Base-by-base conservation (phyloP, 768 basidiomycete species). In the Kwoniella dejecticola region DNA sequence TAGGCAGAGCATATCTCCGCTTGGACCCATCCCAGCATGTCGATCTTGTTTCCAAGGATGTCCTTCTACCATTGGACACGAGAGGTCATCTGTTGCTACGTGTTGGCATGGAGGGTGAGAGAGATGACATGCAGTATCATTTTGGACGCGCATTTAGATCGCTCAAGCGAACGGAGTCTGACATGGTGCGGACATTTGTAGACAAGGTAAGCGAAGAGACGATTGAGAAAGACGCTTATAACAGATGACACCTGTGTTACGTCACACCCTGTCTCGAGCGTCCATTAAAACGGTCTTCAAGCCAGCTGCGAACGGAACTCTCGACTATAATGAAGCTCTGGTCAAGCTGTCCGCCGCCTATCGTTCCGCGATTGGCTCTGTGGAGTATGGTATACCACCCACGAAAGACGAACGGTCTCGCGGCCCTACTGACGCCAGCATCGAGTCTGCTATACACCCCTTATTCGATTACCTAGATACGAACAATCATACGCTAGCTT, bases 31-130 rank as follows among this genome's bases (percentile, higher is more conserved):
- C 84, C 62, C 85, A 90, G 55, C 95, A 90, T 70, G 87, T 87
- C 12, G 93, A 99, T 81, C 88, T 89, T 77, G 81, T 97, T 62
- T 83, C 91, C 1, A 92, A 93, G 71, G 96, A 99, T 61, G 77
- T 94, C 6, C 93, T 93, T 89, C 84, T 94, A 81, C 89, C 91
- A 62, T 81, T 98, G 15, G 94, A 97, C 74, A 86, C 88, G 0
- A 84, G 86, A 55, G 93, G 96, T 4, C 85, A 91, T 31, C 84
- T 97, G 50, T 80, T 96, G 36, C 81, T 96, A 30, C 85, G 96
- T 19, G 84, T 98, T 60, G 94, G 91, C 74, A 96, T 98, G 93
- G 96, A 99, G 74, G 93, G 94, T 54, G 96, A 98, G 83, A 93
- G 95, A 80, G 93, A 96, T 70, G 96, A 99, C 76, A 90, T 92